phyloP scores from a whole-genome alignment of 208 protist genomes.

The Herpetomonas samuelpessoai region DNA sequence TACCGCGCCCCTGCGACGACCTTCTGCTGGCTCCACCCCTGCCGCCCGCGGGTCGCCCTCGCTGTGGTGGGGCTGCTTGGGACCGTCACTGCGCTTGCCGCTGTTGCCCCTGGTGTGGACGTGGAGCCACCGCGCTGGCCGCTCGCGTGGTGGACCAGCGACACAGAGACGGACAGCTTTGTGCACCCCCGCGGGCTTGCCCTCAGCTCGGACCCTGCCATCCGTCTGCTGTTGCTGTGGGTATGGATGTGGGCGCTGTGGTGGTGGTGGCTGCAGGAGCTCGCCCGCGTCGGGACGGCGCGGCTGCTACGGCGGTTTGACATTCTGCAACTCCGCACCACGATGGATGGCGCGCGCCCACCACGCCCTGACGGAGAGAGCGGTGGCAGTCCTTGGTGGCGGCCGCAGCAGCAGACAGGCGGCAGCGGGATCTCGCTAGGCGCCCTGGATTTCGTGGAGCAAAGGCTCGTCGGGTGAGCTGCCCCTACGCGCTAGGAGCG shows the following conservation, averaged over 20 bases:
- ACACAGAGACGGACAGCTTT: not conserved
- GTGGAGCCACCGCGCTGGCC: conserved; percentile 18
- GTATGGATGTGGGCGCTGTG: not conserved
- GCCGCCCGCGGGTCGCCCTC: conserved; percentile 13
- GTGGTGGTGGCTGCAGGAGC: conserved; percentile 58
- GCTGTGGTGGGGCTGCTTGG: conserved; percentile 21
- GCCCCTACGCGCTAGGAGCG: no score
- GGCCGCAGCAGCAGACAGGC: no score
- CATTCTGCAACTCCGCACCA: conserved; percentile 27
- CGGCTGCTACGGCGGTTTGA: conserved; percentile 25
- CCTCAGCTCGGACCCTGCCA: conserved; percentile 7
- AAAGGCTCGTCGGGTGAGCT: conserved; percentile 17
- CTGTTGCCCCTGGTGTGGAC: conserved; percentile 27
- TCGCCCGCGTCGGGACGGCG: conserved; percentile 23
- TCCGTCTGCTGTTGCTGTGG: not conserved
- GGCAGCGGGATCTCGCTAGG: conserved; percentile 20
- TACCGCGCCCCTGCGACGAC: conserved; percentile 21
- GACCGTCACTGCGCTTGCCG: not conserved
- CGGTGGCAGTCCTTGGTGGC: not conserved
- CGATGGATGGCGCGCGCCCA: conserved; percentile 15
- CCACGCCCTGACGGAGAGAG: conserved; percentile 10
- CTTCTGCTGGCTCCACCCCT: conserved; percentile 24
- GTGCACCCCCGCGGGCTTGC: conserved; percentile 19
- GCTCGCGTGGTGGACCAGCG: no score
- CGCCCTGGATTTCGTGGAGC: conserved; percentile 18